Evolutionary conservation across 352 stramenopile species (phyloP), one percentile per base, ranked within the genome.

Genomic region (Phytopythium helicoides): DNA sequence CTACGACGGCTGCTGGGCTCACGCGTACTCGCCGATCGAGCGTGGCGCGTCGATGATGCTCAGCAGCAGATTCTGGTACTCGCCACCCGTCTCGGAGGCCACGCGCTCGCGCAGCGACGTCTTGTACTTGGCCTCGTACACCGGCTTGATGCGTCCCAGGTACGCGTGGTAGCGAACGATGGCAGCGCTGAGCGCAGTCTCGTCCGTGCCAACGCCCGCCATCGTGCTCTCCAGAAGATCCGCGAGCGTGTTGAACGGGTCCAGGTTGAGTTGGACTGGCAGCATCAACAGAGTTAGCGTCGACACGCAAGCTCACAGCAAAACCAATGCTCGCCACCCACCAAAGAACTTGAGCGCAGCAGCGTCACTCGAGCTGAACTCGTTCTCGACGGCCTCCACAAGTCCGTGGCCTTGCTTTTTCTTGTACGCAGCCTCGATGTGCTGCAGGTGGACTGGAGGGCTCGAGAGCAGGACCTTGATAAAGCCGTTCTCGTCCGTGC

Each of bases 101-200:
- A 90, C 71, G 62, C 75, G 78, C 46, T 84, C 74, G 34, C 69
- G 66, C 33, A 92, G 63, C 53, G 73, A 68, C 62, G 62, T 83
- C 48, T 73, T 65, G 67, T 89, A 84, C 50, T 77, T 75, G 31
- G 66, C 60, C 59, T 88, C 65, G 54, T 80, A 92, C 22, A 65
- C 61, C 16, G 62, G 54, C 42, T 69, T 66, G 51, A 92, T 68
- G 31, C 76, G 57, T n/a, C 51, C 25, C 39, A 90, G 60, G 57
- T 81, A 83, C 48, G 60, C 37, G 58, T 90, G 75, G 63, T 90
- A 92, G 36, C 82, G 80, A 47, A 92, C 77, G 48, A 90, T 59
- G 18, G 79, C 61, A 31, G 75, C 65, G 41, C 67, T 82, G 10
- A 92, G 66, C 42, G 73, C 76, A 25, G 66, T 76, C 60, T 87